These are phyloP conservation scores for Chaetothyriales sp. DNA, from an alignment of 2,329 filamentous ascomycete genomes.

Conservation along the genomic window DNA sequence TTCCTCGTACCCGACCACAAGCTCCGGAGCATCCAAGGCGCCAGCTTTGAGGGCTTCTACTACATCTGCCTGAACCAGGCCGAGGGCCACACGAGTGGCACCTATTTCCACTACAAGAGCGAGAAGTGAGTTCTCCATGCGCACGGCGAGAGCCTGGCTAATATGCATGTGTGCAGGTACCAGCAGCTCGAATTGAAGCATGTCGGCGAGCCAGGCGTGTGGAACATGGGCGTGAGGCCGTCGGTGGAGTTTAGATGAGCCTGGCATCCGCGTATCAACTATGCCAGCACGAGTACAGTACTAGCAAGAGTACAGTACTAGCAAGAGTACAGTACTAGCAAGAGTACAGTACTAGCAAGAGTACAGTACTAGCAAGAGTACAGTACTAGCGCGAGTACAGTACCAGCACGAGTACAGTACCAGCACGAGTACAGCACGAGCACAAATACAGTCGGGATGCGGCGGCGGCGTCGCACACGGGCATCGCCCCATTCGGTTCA, in stretches of 20 bases:
- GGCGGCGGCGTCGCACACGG: background rate
- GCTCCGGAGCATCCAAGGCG: constrained; percentile 78
- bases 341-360: too few relatives aligned
- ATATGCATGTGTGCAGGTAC: constrained; percentile 45
- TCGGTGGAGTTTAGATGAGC: constrained; percentile 60
- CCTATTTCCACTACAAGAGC: constrained; percentile 96
- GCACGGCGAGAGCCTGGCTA: background rate
- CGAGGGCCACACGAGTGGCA: constrained; percentile 72
- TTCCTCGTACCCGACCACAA: constrained; percentile 93
- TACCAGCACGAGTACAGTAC: too few relatives aligned
- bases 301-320: too few relatives aligned
- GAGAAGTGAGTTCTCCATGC: constrained; percentile 60
- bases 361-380: too few relatives aligned
- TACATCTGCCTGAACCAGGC: constrained; percentile 98
- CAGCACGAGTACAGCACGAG: too few relatives aligned
- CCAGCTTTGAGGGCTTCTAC: constrained; percentile 97
- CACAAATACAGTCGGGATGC: background rate
- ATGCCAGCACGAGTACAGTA: too few relatives aligned
- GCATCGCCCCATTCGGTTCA: background rate
- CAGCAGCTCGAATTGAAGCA: constrained; percentile 88
- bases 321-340: too few relatives aligned
- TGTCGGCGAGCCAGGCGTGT: constrained; percentile 70
- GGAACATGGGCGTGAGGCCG: constrained; percentile 62
- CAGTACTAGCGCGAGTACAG: too few relatives aligned
- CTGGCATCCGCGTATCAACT: background rate